phyloP scores from a whole-genome alignment of 1,284 basidiomycete species.

The Cryptococcus sp. region DNA sequence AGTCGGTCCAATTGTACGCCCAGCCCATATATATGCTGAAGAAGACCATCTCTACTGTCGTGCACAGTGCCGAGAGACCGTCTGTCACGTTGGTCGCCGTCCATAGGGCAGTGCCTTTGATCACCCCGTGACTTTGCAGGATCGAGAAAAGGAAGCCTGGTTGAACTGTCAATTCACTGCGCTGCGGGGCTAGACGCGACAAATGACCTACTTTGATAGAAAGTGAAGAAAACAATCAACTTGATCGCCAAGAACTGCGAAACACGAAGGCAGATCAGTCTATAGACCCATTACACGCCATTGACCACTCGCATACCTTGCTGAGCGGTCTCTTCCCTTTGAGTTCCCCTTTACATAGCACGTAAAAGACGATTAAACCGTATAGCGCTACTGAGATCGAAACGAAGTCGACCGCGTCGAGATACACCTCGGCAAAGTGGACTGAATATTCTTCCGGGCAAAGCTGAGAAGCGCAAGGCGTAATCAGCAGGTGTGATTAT shows the following conservation, averaged over 20 bases:
- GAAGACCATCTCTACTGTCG: constrained; percentile 85
- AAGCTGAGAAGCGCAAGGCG: constrained; percentile 13
- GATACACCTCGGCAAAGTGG: constrained; percentile 69
- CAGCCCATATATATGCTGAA: constrained; percentile 73
- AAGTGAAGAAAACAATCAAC: constrained; percentile 71
- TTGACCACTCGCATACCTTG: constrained; percentile 55
- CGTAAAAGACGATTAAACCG: constrained; percentile 77
- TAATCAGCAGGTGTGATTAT: not conserved
- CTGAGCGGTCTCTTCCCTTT: constrained; percentile 73
- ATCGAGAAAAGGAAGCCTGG: constrained; percentile 48
- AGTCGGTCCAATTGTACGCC: constrained; percentile 74
- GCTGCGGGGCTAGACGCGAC: not conserved
- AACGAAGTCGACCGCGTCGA: constrained; percentile 69
- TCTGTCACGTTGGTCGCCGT: constrained; percentile 62
- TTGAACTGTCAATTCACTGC: not conserved
- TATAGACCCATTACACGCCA: not conserved
- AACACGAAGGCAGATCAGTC: no score
- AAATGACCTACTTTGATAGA: constrained; percentile 43
- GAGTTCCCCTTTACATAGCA: constrained; percentile 73
- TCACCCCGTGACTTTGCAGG: constrained; percentile 46
- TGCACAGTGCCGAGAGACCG: constrained; percentile 76
- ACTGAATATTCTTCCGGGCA: constrained; percentile 59
- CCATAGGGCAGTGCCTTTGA: constrained; percentile 72
- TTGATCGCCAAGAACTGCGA: constrained; percentile 39
- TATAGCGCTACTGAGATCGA: constrained; percentile 79